Base-by-base conservation (phyloP, 2,329 filamentous ascomycete genomes). In the Arthrobotrys iridis region DNA sequence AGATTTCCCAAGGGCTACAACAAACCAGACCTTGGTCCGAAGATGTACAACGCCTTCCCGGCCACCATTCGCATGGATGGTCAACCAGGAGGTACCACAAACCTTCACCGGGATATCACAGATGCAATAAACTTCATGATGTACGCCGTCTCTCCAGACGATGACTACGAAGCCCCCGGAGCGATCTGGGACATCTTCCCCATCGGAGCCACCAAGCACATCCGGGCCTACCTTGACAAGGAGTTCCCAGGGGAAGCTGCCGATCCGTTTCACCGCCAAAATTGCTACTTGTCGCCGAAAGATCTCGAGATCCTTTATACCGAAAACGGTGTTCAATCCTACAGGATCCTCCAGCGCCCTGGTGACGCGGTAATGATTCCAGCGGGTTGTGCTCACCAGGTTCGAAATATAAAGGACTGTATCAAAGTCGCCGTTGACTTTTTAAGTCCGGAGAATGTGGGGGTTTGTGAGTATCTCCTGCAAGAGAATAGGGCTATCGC, bases 391-490 rank as follows among this genome's bases (percentile, higher is more conserved):
- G 67, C 78, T n/a, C 79, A 80, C 28, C 79, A 80, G 30, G 79
- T 80, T n/a, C 43, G 79, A 20, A 80, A 80, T 37, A 58, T 78
- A n/a, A 67, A 74, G 24, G 77, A 77, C 24, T 79, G 79, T 43
- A 78, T 80, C n/a, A 80, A 80, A 63, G 79, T 80, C n/a, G 79
- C 79, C 10, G 79, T 80, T 0, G 79, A 80, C 60, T 80, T 80
- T 43, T 71, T 80, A 24, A 76, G 77, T 15, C 75, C 78, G 0
- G 79, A 80, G 65, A 79, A 77, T 41, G 76, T 77, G 0, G 46
- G 59, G n/a, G 68, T 80, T 20, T 79, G 79, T 11, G 74, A 62
- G 11, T 68, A 72, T 26, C 37, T 80, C 1, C 13, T 80, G 4
- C 77, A 77, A 30, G 79, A 79, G 46, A 77, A 67, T 13, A 77